Evolutionary conservation across 2,329 filamentous ascomycete species (phyloP).

Genomic region (Aspergillus amoenus): DNA sequence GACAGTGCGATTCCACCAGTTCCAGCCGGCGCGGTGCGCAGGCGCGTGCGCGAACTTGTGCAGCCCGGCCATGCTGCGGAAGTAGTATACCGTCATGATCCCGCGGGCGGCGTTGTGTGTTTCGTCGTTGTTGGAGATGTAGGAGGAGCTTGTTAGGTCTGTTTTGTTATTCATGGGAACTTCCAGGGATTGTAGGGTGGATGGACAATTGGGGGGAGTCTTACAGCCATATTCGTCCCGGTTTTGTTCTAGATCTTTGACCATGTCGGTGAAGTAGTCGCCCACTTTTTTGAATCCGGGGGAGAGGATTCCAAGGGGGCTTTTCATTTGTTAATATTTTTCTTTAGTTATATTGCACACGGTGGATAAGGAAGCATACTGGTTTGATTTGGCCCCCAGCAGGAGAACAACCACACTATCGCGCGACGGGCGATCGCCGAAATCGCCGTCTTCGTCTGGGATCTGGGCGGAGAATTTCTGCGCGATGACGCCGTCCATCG

Average conservation of each 20-base stretch:
- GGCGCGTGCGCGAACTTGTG: conserved; percentile 4
- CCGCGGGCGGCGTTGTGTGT: not conserved
- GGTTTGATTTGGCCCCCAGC: not conserved
- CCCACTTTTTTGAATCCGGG: not conserved
- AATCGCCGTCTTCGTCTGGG: not conserved
- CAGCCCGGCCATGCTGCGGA: not conserved
- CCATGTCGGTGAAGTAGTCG: not conserved
- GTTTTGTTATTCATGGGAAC: too few species aligned
- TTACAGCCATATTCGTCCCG: conserved; percentile 3
- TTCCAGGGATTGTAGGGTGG: too few species aligned
- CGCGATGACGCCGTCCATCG: not conserved
- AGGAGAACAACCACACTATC: not conserved
- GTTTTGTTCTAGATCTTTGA: not conserved
- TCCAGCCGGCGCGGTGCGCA: conserved; percentile 5
- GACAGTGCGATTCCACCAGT: conserved; percentile 3
- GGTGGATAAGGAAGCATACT: not conserved
- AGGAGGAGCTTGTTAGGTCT: conserved; percentile 1
- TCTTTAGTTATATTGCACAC: too few species aligned
- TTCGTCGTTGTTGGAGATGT: not conserved
- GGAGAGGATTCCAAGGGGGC: not conserved
- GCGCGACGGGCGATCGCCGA: not conserved
- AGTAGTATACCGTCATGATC: conserved; percentile 2
- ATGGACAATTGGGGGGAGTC: too few species aligned
- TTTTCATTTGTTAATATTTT: too few species aligned
- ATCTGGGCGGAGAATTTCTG: conserved; percentile 2